A percentile compares a stretch with the other conserved stretches of the same genome.
Conservation (phyloP, 2,329 filamentous ascomycete species). For the Alternaria sp. region DNA sequence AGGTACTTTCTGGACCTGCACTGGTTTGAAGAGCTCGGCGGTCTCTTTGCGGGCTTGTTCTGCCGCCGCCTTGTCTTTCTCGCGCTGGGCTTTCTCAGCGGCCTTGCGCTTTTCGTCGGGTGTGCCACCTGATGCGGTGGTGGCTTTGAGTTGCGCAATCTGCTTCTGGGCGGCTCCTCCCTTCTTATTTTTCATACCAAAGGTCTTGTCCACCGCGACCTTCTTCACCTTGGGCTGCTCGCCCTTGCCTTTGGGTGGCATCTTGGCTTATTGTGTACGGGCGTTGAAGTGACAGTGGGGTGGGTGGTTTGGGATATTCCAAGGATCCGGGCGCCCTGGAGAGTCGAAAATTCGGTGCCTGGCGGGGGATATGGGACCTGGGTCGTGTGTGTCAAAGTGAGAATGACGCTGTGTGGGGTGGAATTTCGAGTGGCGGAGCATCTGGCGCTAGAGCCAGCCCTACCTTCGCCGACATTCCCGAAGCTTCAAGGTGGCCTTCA, state of each 20-base stretch:
- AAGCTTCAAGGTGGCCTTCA: slow-evolving; percentile 37
- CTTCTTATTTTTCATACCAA: slow-evolving; percentile 99
- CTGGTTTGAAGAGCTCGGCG: slow-evolving; percentile 84
- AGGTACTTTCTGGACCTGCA: slow-evolving; percentile 95
- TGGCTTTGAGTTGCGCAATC: slow-evolving; percentile 78
- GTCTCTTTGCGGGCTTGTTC: slow-evolving; percentile 83
- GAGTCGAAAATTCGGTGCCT: slow-evolving; percentile 23
- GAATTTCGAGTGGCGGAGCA: slow-evolving; percentile 27
- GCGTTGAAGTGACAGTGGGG: slow-evolving; percentile 13
- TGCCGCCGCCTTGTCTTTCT: slow-evolving; percentile 89
- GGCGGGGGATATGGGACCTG: slow-evolving; percentile 16
- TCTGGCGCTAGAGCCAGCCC: slow-evolving; percentile 21
- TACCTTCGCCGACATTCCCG: slow-evolving; percentile 21
- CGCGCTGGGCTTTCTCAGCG: slow-evolving; percentile 68
- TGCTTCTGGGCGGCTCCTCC: slow-evolving; percentile 87
- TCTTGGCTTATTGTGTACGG: slow-evolving; percentile 52
- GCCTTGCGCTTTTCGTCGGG: slow-evolving; percentile 85
- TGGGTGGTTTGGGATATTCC: background rate
- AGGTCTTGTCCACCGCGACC: slow-evolving; percentile 89
- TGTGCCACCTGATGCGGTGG: slow-evolving; percentile 68
- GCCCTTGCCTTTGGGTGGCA: slow-evolving; percentile 71
- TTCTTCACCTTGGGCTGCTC: slow-evolving; percentile 61
- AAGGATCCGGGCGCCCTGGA: background rate
- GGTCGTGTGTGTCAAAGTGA: slow-evolving; percentile 39
- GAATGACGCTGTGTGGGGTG: slow-evolving; percentile 46